These are phyloP conservation scores for Sclerotinia subarctica DNA, from an alignment of 2,329 filamentous ascomycete genomes.

Conservation along the genomic window DNA sequence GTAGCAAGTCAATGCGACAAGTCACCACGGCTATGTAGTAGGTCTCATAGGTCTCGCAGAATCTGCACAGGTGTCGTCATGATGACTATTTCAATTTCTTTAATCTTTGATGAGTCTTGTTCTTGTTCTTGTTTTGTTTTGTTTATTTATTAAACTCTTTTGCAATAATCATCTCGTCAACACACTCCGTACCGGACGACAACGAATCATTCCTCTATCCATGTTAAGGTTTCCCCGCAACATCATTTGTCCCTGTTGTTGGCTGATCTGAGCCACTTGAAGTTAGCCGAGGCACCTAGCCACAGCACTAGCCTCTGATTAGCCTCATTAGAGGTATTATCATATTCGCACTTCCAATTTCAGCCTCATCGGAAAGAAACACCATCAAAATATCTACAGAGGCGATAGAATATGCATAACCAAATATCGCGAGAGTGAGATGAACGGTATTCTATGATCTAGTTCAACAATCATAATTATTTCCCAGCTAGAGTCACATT, in stretches of 20 bases:
- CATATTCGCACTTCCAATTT: background rate
- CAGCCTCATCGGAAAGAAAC: background rate
- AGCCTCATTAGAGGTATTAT: background rate
- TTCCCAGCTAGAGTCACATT: background rate
- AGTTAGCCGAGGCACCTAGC: background rate
- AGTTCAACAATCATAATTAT: background rate
- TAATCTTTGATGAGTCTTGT: too few relatives aligned
- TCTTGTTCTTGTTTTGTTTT: too few relatives aligned
- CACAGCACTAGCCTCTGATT: slow-evolving; percentile 1
- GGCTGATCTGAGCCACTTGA: background rate
- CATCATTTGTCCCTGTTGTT: background rate
- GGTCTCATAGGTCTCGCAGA: too few relatives aligned
- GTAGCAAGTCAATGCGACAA: too few relatives aligned
- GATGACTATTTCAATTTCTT: too few relatives aligned
- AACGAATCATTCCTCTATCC: too few relatives aligned
- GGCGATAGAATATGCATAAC: background rate
- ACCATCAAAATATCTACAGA: background rate
- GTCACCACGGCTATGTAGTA: too few relatives aligned
- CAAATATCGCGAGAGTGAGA: background rate
- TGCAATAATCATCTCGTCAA: too few relatives aligned
- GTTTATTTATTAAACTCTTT: too few relatives aligned
- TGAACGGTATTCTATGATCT: background rate
- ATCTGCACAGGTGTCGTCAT: too few relatives aligned
- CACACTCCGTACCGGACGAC: too few relatives aligned
- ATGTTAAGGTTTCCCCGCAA: slow-evolving; percentile 2